A percentile compares a stretch with the other conserved stretches of the same genome.
These are phyloP conservation scores for Phyllosticta citribraziliensis DNA, from an alignment of 2,329 filamentous ascomycete genomes.

Conservation along the genomic window DNA sequence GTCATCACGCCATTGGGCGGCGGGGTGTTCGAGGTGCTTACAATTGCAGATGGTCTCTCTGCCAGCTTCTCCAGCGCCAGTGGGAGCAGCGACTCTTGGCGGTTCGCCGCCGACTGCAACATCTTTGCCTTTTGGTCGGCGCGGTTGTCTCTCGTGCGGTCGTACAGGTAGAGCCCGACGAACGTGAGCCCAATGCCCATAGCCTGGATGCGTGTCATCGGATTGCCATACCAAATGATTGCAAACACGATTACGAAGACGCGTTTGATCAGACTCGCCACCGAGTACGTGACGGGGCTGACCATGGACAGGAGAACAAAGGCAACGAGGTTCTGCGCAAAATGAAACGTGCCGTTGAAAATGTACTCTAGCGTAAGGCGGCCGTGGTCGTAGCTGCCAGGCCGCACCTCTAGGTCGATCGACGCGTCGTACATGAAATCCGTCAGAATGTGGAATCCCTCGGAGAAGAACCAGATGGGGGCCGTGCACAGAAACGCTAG, in stretches of 20 bases:
- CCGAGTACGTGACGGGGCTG: constrained; percentile 92
- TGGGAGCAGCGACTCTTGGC: constrained; percentile 56
- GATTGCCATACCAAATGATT: constrained; percentile 90
- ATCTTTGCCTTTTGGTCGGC: constrained; percentile 67
- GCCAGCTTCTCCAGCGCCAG: constrained; percentile 8
- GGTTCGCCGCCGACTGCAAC: constrained; percentile 57
- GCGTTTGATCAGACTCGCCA: constrained; percentile 90
- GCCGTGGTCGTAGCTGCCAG: constrained; percentile 59
- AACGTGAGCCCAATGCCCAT: constrained; percentile 84
- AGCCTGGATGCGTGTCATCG: constrained; percentile 73
- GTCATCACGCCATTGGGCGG: background rate
- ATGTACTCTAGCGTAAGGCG: constrained; percentile 69
- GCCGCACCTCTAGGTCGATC: constrained; percentile 64
- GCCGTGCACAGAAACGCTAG: constrained; percentile 80
- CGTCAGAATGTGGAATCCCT: constrained; percentile 66
- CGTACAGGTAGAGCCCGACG: constrained; percentile 87
- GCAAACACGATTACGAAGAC: constrained; percentile 95
- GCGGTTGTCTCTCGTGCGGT: constrained; percentile 81
- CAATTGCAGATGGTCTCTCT: background rate
- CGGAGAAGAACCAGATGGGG: constrained; percentile 88
- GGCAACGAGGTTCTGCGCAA: constrained; percentile 89
- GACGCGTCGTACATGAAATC: constrained; percentile 77
- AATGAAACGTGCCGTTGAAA: constrained; percentile 96
- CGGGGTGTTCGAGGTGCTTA: background rate
- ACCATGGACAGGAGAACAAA: constrained; percentile 89